Conservation (phyloP, 1,284 basidiomycete species). For the Pseudozyma pruni region DNA sequence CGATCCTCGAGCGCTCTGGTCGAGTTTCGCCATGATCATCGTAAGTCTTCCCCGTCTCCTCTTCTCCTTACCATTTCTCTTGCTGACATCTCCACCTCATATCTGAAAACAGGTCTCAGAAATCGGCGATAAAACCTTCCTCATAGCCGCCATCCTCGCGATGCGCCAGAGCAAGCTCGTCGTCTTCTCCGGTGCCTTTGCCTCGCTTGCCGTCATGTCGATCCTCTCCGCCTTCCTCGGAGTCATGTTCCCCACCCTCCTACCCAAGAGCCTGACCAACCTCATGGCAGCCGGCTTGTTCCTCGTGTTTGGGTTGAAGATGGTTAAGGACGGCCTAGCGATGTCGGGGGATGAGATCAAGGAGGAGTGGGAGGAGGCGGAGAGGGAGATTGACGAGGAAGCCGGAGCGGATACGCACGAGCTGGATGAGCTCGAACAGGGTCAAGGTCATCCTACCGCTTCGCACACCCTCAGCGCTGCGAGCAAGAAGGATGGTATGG, state of each 20-base stretch:
- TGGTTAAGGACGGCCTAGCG: slow-evolving; percentile 51
- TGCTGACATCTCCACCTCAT: not conserved
- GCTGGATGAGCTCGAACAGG: slow-evolving; percentile 50
- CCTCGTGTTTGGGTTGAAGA: slow-evolving; percentile 60
- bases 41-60: slow-evolving; percentile 11
- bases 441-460: too few relatives aligned
- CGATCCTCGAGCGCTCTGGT: slow-evolving; percentile 49
- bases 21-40: slow-evolving; percentile 50
- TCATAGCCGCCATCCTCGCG: slow-evolving; percentile 94
- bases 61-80: not conserved
- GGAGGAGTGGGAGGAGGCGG: slow-evolving; percentile 80
- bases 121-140: slow-evolving; percentile 94
- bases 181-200: slow-evolving; percentile 90
- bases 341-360: slow-evolving; percentile 64
- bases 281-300: slow-evolving; percentile 76
- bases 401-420: slow-evolving; percentile 87
- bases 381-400: slow-evolving; percentile 77
- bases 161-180: slow-evolving; percentile 87
- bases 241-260: slow-evolving; percentile 60
- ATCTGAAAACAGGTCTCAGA: slow-evolving; percentile 65
- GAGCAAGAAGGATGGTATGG: not conserved
- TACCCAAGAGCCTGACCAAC: slow-evolving; percentile 75
- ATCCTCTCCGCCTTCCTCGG: slow-evolving; percentile 63
- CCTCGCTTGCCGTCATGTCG: slow-evolving; percentile 86
- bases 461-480: not conserved